phyloP scores from a whole-genome alignment of 2,329 filamentous ascomycete genomes.

The Ophiocordyceps camponoti-rufipedis region DNA sequence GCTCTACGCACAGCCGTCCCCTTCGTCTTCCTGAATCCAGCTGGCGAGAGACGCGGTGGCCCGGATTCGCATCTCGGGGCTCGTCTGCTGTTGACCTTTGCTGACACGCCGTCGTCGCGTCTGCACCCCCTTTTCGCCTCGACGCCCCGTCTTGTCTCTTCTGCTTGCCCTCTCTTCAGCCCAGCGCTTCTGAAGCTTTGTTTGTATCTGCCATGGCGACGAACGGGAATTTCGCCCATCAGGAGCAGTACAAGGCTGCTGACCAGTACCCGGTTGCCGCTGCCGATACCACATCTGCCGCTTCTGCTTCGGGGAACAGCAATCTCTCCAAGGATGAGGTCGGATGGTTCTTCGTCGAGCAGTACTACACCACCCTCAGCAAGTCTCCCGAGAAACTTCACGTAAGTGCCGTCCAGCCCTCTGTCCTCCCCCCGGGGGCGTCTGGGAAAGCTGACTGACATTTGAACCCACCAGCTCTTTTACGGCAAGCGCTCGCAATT shows the following conservation, averaged over 20 bases:
- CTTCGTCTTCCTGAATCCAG: background rate
- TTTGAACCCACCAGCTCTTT: conserved; percentile 43
- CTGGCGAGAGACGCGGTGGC: background rate
- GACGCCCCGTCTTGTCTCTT: background rate
- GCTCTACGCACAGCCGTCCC: background rate
- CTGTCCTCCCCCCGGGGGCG: background rate
- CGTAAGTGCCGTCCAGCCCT: conserved; percentile 22
- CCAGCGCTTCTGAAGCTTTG: background rate
- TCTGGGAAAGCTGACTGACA: background rate
- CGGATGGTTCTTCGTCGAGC: conserved; percentile 98
- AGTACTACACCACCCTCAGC: conserved; percentile 97
- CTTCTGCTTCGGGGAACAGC: conserved; percentile 18
- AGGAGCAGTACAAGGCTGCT: conserved; percentile 21
- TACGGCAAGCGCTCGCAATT: conserved; percentile 94
- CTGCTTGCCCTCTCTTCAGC: background rate
- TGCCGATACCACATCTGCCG: conserved; percentile 14
- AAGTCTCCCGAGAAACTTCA: conserved; percentile 87
- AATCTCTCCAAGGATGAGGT: conserved; percentile 74
- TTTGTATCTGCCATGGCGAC: conserved; percentile 28
- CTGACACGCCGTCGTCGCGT: background rate
- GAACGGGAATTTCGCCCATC: conserved; percentile 33
- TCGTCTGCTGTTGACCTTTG: background rate
- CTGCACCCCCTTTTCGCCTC: background rate
- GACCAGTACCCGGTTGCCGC: conserved; percentile 20
- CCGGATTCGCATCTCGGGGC: background rate